Percentiles rank a stretch among this genome's conserved stretches.
These are phyloP conservation scores for Pseudogymnoascus sp. DNA, from an alignment of 2,329 filamentous ascomycete genomes.

Conservation along the genomic window DNA sequence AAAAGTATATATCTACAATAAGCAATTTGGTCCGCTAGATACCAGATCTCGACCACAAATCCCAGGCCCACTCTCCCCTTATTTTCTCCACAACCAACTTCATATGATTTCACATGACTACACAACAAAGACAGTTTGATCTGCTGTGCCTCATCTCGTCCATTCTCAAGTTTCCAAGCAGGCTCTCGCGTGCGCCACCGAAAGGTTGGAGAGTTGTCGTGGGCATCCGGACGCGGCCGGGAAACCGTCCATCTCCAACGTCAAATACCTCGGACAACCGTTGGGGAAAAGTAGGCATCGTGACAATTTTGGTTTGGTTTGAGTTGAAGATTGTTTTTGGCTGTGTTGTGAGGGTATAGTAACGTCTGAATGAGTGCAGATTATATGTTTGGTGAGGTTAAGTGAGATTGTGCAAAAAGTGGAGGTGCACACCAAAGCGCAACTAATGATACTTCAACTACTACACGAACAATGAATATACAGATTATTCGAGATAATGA, in stretches of 20 bases:
- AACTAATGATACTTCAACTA: neutral
- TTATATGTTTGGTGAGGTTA: neutral
- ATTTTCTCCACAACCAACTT: neutral
- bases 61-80: neutral
- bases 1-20: neutral
- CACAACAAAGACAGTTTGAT: neutral
- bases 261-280: neutral
- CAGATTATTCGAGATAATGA: neutral
- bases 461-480: neutral
- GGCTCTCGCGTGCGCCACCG: neutral
- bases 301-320: neutral
- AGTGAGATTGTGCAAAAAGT: neutral
- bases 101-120: neutral
- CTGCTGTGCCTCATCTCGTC: neutral
- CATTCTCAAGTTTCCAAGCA: neutral
- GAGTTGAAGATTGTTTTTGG: neutral
- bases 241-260: neutral
- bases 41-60: neutral
- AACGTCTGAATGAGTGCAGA: neutral
- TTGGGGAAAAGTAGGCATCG: neutral
- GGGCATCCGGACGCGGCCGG: neutral
- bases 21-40: neutral
- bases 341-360: neutral
- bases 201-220: neutral
- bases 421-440: neutral